These are phyloP conservation scores for Tetrapisispora nanseiensis DNA, from an alignment of 805 yeast species.

Conservation along the genomic window DNA sequence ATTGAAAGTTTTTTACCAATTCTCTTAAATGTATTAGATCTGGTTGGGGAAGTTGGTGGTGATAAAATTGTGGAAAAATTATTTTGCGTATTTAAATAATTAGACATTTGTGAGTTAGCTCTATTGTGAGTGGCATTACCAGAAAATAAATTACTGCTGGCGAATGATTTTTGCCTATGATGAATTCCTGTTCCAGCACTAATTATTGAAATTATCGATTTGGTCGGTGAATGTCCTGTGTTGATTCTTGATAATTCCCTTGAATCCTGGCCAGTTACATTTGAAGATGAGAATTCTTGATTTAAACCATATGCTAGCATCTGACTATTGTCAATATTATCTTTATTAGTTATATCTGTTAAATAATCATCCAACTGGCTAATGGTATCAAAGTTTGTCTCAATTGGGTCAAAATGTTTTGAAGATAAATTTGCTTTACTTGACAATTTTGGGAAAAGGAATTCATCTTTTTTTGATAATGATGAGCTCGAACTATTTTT, in stretches of 20 bases:
- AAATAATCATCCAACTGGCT: slow-evolving; percentile 24
- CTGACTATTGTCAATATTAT: slow-evolving; percentile 10
- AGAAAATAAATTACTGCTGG: slow-evolving; percentile 5
- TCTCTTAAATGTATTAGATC: slow-evolving; percentile 19
- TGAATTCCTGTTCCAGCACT: slow-evolving; percentile 13
- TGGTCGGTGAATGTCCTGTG: slow-evolving; percentile 27
- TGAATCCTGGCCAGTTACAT: slow-evolving; percentile 8
- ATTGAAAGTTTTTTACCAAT: slow-evolving; percentile 26
- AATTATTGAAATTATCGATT: slow-evolving; percentile 24
- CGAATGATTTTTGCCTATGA: slow-evolving; percentile 11
- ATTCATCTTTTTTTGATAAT: slow-evolving; percentile 5
- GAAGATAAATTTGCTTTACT: neutral
- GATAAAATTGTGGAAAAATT: slow-evolving; percentile 6
- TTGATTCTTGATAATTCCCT: slow-evolving; percentile 11
- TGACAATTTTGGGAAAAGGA: slow-evolving; percentile 16
- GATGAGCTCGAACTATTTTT: neutral
- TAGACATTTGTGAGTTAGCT: slow-evolving; percentile 17
- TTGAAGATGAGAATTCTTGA: slow-evolving; percentile 15
- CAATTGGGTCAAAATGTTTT: neutral
- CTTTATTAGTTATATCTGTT: slow-evolving; percentile 7
- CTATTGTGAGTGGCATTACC: slow-evolving; percentile 11
- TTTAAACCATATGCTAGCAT: slow-evolving; percentile 19
- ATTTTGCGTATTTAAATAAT: neutral
- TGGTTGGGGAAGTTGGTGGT: slow-evolving; percentile 24
- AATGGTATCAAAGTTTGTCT: slow-evolving; percentile 13